These are phyloP conservation scores for Petrea volubilis DNA, from an alignment of 257 asterid species.

Conservation along the genomic window DNA sequence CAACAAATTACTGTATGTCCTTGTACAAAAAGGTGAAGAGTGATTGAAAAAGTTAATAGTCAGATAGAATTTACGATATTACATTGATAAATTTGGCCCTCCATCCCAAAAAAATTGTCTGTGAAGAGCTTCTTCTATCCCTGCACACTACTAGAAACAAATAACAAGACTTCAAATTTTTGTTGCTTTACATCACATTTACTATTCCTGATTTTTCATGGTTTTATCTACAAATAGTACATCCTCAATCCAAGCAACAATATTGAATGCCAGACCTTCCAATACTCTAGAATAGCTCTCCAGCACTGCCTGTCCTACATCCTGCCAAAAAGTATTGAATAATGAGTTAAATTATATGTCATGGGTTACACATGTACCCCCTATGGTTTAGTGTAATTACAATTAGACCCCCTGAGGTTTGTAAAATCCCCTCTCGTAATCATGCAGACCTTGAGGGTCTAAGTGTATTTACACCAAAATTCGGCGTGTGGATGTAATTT, in stretches of 20 bases:
- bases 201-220: conserved; percentile 49
- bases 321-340: conserved; percentile 44
- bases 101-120: conserved; percentile 6
- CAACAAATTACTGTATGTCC: neutral
- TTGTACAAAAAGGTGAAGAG: conserved; percentile 13
- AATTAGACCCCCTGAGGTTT: no score
- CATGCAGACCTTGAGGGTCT: no score
- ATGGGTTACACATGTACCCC: no score
- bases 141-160: conserved; percentile 20
- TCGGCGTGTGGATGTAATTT: no score
- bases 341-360: no score
- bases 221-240: conserved; percentile 70
- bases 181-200: conserved; percentile 1
- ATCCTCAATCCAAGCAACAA: conserved; percentile 87
- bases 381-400: no score
- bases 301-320: conserved; percentile 86
- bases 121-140: conserved; percentile 19
- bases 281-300: conserved; percentile 93
- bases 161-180: neutral
- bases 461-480: no score
- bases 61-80: conserved; percentile 1
- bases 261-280: conserved; percentile 86
- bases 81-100: conserved; percentile 26
- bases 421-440: no score
- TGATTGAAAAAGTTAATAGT: conserved; percentile 10